Evolutionary conservation across 352 stramenopile genomes (phyloP).

Genomic region (Sclerospora graminicola): DNA sequence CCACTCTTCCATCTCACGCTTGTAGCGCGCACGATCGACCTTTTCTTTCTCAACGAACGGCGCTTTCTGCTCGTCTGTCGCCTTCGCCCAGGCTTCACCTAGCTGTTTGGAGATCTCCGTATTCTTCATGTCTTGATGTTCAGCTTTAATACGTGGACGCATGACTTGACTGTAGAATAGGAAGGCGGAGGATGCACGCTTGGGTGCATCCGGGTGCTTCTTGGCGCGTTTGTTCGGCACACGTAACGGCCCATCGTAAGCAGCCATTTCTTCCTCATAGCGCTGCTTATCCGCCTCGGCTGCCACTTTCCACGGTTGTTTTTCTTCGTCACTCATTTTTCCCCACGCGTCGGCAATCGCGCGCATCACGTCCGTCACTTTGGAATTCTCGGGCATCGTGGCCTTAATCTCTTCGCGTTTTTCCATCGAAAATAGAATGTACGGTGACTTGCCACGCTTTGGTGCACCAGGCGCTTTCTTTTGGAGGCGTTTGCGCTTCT

Average conservation of each 20-base stretch:
- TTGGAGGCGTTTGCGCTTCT: slow-evolving; percentile 86
- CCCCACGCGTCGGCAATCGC: slow-evolving; percentile 86
- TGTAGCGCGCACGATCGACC: slow-evolving; percentile 87
- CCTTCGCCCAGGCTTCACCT: slow-evolving; percentile 87
- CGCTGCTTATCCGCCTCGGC: slow-evolving; percentile 90
- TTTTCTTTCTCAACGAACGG: slow-evolving; percentile 91
- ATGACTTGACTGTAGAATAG: slow-evolving; percentile 91
- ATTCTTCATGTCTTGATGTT: slow-evolving; percentile 93
- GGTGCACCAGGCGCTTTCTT: slow-evolving; percentile 84
- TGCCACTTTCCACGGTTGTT: slow-evolving; percentile 88
- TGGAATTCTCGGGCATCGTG: slow-evolving; percentile 72
- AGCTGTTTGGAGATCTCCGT: slow-evolving; percentile 93
- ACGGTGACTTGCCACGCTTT: slow-evolving; percentile 86
- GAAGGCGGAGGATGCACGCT: slow-evolving; percentile 91
- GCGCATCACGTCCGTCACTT: slow-evolving; percentile 88
- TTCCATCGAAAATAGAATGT: slow-evolving; percentile 90
- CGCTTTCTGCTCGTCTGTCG: slow-evolving; percentile 84
- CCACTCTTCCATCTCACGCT: slow-evolving; percentile 89
- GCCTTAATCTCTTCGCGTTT: slow-evolving; percentile 87
- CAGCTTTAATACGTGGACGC: slow-evolving; percentile 79
- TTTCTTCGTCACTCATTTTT: slow-evolving; percentile 86
- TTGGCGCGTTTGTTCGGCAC: slow-evolving; percentile 91
- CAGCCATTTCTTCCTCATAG: slow-evolving; percentile 91
- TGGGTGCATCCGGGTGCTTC: slow-evolving; percentile 91
- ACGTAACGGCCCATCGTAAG: slow-evolving; percentile 85